Evolutionary conservation across 306 rosid genomes (phyloP).

Genomic region (Inga laurina): DNA sequence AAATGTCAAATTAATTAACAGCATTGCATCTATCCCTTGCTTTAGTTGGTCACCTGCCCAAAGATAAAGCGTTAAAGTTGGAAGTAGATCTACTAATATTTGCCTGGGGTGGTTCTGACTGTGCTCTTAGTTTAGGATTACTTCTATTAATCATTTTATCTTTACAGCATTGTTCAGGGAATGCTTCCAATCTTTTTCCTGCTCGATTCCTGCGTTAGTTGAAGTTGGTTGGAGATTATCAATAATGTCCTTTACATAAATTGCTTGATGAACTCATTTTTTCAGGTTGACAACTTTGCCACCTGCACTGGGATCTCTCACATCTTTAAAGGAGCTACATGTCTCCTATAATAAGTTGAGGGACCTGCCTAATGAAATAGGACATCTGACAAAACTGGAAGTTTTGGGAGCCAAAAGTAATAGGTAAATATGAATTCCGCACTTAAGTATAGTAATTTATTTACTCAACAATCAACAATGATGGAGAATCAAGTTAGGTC

Average conservation of each 20-base stretch:
- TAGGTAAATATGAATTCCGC: slow-evolving; percentile 51
- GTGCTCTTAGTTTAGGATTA: slow-evolving; percentile 8
- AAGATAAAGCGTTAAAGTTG: neutral
- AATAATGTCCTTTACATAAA: neutral
- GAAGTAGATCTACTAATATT: slow-evolving; percentile 3
- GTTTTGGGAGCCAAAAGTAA: slow-evolving; percentile 69
- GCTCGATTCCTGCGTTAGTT: slow-evolving; percentile 1
- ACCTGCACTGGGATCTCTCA: slow-evolving; percentile 60
- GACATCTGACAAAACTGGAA: slow-evolving; percentile 64
- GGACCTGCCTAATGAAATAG: slow-evolving; percentile 72
- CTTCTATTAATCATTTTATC: slow-evolving; percentile 6
- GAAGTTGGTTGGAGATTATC: slow-evolving; percentile 12
- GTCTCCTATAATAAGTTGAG: slow-evolving; percentile 68
- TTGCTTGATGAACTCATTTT: slow-evolving; percentile 24
- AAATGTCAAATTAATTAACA: neutral
- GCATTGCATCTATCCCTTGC: slow-evolving; percentile 14
- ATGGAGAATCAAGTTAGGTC: slow-evolving; percentile 8
- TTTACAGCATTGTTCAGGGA: slow-evolving; percentile 9
- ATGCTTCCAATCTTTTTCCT: slow-evolving; percentile 3
- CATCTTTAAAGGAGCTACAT: slow-evolving; percentile 68
- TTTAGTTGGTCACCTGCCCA: slow-evolving; percentile 4
- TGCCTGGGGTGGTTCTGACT: neutral
- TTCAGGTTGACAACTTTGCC: slow-evolving; percentile 76
- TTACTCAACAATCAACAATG: slow-evolving; percentile 3
- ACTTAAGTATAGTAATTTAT: neutral